These are phyloP conservation scores for Stephania cephalantha DNA, from an alignment of 164 flowering plant species.

Conservation along the genomic window DNA sequence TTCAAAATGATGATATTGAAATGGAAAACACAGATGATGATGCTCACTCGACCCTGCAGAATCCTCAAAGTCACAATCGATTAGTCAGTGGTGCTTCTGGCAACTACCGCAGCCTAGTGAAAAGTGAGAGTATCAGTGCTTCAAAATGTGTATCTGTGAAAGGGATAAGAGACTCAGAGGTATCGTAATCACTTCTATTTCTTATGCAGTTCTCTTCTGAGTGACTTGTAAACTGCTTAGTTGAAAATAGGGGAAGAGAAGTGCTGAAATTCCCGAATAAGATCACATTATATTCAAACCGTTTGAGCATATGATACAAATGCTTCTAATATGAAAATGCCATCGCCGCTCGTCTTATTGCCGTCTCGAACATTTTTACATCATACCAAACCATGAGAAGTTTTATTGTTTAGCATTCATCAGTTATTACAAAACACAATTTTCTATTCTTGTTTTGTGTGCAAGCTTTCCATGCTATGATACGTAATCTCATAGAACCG, in stretches of 20 bases:
- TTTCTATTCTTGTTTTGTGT: no score
- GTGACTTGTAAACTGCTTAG: neutral
- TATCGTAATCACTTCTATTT: constrained; percentile 1
- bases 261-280: neutral
- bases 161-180: constrained; percentile 32
- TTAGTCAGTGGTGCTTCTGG: constrained; percentile 24
- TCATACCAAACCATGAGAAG: neutral
- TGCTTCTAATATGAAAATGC: neutral
- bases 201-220: neutral
- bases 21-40: constrained; percentile 24
- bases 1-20: constrained; percentile 26
- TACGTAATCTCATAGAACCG: no score
- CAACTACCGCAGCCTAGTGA: constrained; percentile 38
- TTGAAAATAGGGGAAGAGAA: no score
- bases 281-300: no score
- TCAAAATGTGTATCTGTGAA: constrained; percentile 41
- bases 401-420: no score
- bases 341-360: neutral
- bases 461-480: no score
- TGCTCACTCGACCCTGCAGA: constrained; percentile 31
- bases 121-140: constrained; percentile 60
- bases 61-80: constrained; percentile 32
- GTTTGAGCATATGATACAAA: neutral
- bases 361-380: neutral
- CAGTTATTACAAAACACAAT: no score